Percentiles rank a stretch among this genome's conserved stretches.
Evolutionary conservation across 352 stramenopile species (phyloP).

Genomic region (Heterotrichella gracilis): DNA sequence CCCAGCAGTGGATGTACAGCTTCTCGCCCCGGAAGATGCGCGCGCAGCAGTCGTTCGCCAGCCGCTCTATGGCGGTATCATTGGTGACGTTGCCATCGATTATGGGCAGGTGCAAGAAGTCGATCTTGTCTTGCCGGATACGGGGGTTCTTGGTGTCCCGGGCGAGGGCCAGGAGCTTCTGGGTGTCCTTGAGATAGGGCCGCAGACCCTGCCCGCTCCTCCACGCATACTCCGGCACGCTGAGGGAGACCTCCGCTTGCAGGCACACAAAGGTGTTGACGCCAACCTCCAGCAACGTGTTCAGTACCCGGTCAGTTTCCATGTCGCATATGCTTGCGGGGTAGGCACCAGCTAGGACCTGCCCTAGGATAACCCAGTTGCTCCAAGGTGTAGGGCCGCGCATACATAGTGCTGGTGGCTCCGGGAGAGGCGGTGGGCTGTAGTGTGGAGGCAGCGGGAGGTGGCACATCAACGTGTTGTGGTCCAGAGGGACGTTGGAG

Average conservation of each 20-base stretch:
- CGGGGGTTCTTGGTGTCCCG: background rate
- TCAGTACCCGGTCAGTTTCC: too few relatives aligned
- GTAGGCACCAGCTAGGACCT: slow-evolving; percentile 27
- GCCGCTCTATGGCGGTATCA: slow-evolving; percentile 17
- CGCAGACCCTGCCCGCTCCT: slow-evolving; percentile 18
- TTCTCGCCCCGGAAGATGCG: slow-evolving; percentile 19
- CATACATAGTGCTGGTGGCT: background rate
- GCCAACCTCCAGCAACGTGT: slow-evolving; percentile 16
- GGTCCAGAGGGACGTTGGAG: background rate
- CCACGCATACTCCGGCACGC: slow-evolving; percentile 22
- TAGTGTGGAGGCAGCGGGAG: background rate
- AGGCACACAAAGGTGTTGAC: slow-evolving; percentile 29
- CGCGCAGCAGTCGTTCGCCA: slow-evolving; percentile 17
- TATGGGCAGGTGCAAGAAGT: slow-evolving; percentile 25
- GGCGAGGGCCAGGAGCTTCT: slow-evolving; percentile 18
- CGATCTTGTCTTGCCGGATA: slow-evolving; percentile 11
- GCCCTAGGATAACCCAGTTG: slow-evolving; percentile 29
- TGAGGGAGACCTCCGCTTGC: slow-evolving; percentile 20
- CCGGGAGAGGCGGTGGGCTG: background rate
- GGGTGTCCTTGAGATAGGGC: slow-evolving; percentile 19
- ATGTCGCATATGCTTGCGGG: slow-evolving; percentile 15
- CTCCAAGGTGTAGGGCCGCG: slow-evolving; percentile 25
- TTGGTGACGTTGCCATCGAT: slow-evolving; percentile 21
- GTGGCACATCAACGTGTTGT: background rate
- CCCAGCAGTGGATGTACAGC: slow-evolving; percentile 29